These are phyloP conservation scores for Globomyces pollinis-pini DNA, from an alignment of 192 early-diverging fungal genomes.

Conservation along the genomic window DNA sequence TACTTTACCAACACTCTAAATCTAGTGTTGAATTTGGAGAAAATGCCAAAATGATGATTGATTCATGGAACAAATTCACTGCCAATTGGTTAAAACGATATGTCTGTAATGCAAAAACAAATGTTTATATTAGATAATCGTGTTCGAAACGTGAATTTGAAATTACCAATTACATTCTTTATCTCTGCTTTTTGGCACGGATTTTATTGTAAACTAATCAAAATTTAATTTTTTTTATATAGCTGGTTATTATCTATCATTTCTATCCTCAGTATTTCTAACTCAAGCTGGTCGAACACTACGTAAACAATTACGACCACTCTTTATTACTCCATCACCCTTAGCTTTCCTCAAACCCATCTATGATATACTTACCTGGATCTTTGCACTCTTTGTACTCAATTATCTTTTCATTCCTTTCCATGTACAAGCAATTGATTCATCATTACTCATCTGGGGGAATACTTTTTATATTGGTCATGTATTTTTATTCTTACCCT, in stretches of 20 bases:
- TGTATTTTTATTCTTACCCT: too few relatives aligned
- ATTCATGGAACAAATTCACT: slow-evolving; percentile 88
- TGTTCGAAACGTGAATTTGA: slow-evolving; percentile 40
- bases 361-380: too few relatives aligned
- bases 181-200: slow-evolving; percentile 95
- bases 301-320: slow-evolving; percentile 55
- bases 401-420: too few relatives aligned
- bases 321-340: too few relatives aligned
- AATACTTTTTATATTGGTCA: too few relatives aligned
- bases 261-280: slow-evolving; percentile 52
- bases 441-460: too few relatives aligned
- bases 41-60: slow-evolving; percentile 66
- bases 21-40: slow-evolving; percentile 57
- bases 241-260: slow-evolving; percentile 46
- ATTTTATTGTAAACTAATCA: slow-evolving; percentile 69
- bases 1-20: too few relatives aligned
- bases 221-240: slow-evolving; percentile 33
- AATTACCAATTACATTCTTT: slow-evolving; percentile 64
- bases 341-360: too few relatives aligned
- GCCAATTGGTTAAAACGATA: slow-evolving; percentile 81
- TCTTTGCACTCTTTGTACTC: too few relatives aligned
- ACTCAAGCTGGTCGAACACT: slow-evolving; percentile 46
- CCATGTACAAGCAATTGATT: too few relatives aligned
- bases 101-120: too few relatives aligned
- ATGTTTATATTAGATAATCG: too few relatives aligned